Evolutionary conservation across 139 green algal species (phyloP).

Genomic region (Edaphochlamys debaryana): DNA sequence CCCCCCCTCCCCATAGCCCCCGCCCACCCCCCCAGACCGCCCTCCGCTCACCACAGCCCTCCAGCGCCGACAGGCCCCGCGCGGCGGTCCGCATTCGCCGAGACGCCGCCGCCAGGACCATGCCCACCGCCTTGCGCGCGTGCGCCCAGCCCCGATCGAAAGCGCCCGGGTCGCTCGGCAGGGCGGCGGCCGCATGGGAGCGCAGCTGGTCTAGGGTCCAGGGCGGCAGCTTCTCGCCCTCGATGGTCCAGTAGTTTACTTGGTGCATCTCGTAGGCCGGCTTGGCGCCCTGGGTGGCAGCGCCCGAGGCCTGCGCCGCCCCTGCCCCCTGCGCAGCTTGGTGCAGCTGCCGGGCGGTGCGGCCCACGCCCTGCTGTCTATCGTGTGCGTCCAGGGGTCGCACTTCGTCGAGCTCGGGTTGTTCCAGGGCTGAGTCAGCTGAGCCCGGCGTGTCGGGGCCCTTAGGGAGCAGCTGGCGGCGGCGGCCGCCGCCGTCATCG

Average conservation of each 20-base stretch:
- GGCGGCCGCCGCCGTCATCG: not conserved
- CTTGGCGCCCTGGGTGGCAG: no score
- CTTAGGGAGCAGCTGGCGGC: no score
- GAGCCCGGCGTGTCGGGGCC: no score
- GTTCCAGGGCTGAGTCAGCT: no score
- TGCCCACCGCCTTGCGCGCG: not conserved
- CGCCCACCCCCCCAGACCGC: not conserved
- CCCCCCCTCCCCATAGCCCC: no score
- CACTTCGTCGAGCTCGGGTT: no score
- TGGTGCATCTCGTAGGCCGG: slow-evolving; percentile 50
- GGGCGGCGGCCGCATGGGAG: not conserved
- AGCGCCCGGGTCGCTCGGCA: not conserved
- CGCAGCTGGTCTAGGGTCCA: slow-evolving; percentile 68
- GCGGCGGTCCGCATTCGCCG: slow-evolving; percentile 28
- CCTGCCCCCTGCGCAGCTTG: no score
- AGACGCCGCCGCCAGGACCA: not conserved
- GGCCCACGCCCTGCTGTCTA: no score
- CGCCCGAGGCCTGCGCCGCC: no score
- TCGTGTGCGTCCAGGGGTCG: no score
- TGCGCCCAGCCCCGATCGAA: slow-evolving; percentile 14
- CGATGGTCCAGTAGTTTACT: slow-evolving; percentile 79
- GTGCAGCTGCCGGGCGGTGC: no score
- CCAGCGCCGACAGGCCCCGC: slow-evolving; percentile 1
- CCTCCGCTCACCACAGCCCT: slow-evolving; percentile 9
- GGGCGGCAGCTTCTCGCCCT: slow-evolving; percentile 54